Percentiles rank a stretch among this genome's conserved stretches.
Evolutionary conservation across 352 stramenopile genomes (phyloP).

Genomic region (Phytopythium aichiense): DNA sequence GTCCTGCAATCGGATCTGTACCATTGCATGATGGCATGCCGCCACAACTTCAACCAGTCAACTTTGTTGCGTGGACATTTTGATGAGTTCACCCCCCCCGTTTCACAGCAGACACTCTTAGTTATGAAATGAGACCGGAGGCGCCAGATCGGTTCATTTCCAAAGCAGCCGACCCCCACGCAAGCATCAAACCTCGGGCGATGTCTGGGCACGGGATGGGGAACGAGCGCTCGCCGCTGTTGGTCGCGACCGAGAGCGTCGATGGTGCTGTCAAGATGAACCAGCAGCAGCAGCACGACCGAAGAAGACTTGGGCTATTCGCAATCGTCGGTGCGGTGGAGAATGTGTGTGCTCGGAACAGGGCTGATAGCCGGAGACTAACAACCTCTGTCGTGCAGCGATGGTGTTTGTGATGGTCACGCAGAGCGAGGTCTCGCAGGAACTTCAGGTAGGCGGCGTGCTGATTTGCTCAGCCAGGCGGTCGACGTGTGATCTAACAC

Average conservation of each 20-base stretch:
- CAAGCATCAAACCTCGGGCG: neutral
- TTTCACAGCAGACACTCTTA: no score
- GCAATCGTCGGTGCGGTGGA: neutral
- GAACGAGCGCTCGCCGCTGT: neutral
- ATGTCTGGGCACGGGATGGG: no score
- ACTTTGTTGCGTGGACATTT: no score
- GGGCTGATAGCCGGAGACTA: neutral
- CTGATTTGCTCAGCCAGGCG: neutral
- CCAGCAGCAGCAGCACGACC: neutral
- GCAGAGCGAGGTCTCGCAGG: neutral
- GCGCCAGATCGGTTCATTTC: no score
- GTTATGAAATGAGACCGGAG: no score
- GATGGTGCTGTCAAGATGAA: neutral
- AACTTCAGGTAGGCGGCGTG: neutral
- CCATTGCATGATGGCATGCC: no score
- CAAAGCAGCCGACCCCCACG: no score
- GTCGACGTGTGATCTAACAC: neutral
- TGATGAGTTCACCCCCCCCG: no score
- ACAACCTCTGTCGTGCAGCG: neutral
- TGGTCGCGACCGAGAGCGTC: neutral
- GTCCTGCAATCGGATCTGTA: no score
- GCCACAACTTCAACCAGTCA: no score
- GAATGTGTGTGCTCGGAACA: neutral
- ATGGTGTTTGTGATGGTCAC: neutral
- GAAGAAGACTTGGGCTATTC: neutral